A percentile compares a stretch with the other conserved stretches of the same genome.
Conservation (phyloP, 192 early-diverging fungal genomes). For the Mortierella antarctica region DNA sequence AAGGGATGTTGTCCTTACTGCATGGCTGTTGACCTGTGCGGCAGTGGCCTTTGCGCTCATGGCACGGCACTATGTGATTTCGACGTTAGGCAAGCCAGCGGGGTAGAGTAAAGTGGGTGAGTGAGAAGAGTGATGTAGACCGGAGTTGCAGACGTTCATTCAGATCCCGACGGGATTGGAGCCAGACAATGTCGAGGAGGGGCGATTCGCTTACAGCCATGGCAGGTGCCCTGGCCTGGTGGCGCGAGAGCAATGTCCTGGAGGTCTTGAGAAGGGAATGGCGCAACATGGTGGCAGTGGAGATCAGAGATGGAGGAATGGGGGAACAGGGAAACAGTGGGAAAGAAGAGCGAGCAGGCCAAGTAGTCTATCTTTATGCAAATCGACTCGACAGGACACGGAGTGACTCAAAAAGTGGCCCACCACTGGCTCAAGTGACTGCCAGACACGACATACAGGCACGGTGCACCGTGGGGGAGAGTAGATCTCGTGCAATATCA, state of each 20-base stretch:
- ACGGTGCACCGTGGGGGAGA: background rate
- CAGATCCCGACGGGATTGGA: background rate
- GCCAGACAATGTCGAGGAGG: no score
- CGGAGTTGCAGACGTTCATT: background rate
- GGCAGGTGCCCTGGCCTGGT: constrained; percentile 13
- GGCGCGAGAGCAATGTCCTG: constrained; percentile 28
- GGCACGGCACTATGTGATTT: constrained; percentile 24
- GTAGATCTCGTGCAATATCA: background rate
- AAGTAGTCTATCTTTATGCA: no score
- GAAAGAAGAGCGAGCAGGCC: background rate
- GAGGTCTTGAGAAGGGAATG: constrained; percentile 37
- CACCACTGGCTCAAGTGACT: no score
- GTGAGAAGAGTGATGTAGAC: background rate
- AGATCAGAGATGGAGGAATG: background rate
- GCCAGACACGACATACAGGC: background rate
- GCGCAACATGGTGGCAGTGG: constrained; percentile 28
- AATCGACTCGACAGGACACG: no score
- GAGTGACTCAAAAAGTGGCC: no score
- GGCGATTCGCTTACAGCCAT: constrained; percentile 32
- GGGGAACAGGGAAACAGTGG: background rate
- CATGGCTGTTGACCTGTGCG: constrained; percentile 24
- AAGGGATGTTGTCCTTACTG: constrained; percentile 15
- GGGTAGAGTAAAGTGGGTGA: background rate
- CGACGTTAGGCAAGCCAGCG: background rate
- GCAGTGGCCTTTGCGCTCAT: constrained; percentile 28